phyloP scores from a whole-genome alignment of 2,329 filamentous ascomycete species.

The Calonectria naviculata region DNA sequence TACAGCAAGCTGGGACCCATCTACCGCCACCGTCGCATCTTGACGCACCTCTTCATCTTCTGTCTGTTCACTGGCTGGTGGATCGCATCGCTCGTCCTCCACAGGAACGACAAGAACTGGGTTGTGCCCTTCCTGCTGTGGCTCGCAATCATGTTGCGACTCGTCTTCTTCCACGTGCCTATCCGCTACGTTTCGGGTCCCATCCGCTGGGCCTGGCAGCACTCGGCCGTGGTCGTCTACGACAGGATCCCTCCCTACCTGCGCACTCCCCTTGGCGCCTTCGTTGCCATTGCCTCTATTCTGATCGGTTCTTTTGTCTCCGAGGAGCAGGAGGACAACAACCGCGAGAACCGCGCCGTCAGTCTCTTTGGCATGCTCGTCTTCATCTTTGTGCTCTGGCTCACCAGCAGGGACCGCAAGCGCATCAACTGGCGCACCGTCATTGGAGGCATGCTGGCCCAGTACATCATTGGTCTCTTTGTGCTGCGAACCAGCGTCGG shows the following conservation, averaged over 20 bases:
- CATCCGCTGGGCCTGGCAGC: conserved; percentile 74
- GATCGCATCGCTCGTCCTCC: conserved; percentile 79
- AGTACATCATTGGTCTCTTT: conserved; percentile 90
- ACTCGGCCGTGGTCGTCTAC: conserved; percentile 69
- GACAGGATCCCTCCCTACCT: conserved; percentile 74
- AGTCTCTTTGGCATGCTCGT: conserved; percentile 83
- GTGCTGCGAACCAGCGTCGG: conserved; percentile 84
- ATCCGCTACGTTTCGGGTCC: conserved; percentile 74
- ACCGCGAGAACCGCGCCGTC: conserved; percentile 80
- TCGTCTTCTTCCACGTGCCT: conserved; percentile 80
- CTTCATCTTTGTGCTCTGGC: conserved; percentile 74
- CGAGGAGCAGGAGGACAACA: conserved; percentile 79
- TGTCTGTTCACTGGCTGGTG: conserved; percentile 72
- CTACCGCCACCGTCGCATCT: conserved; percentile 57
- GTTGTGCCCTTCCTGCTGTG: conserved; percentile 86
- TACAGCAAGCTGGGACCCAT: conserved; percentile 44
- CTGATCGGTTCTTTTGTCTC: conserved; percentile 83
- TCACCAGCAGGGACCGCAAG: conserved; percentile 76
- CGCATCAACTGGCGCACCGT: conserved; percentile 80
- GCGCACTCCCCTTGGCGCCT: conserved; percentile 71
- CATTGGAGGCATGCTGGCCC: conserved; percentile 87
- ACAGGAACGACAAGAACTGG: conserved; percentile 81
- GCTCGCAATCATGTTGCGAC: conserved; percentile 77
- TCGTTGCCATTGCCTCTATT: conserved; percentile 76
- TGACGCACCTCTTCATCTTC: conserved; percentile 59